Evolutionary conservation across 768 basidiomycete species (phyloP), one percentile per base, ranked within the genome.

Genomic region (Kwoniella newhampshirensis): DNA sequence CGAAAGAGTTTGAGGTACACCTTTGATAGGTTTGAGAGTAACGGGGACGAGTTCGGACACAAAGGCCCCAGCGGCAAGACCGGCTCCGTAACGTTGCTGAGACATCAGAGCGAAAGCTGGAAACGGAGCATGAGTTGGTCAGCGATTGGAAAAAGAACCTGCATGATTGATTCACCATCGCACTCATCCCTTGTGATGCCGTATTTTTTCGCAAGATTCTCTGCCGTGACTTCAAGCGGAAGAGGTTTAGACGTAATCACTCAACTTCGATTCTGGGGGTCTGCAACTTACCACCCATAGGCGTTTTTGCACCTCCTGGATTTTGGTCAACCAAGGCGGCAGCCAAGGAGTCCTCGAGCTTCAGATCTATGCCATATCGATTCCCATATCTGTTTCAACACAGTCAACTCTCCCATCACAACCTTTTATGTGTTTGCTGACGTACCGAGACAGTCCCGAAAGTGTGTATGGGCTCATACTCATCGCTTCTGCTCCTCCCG

Each of bases 131-230:
- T 6, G 32, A 32, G 32, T 26, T 8, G 40, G 17, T 42, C 9
- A 47, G 43, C 21, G 0, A 0, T 48, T 28, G 39, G 27, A 32
- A 15, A 3, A 3, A 8, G 5, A 1, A 18, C 3, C 15, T 18
- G 4, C 3, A 18, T n/a, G 20, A 17, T 20, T 3, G 26, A 60
- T 68, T 36, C 37, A 73, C 71, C 62, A 59, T 79, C 78, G 49
- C 77, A 77, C 6, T 78, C 66, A 48, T 76, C 67, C 35, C 78
- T 62, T 15, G 75, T 67, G 59, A 79, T 76, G 18, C 77, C 76
- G 55, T 77, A 79, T 64, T 78, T 77, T 55, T 72, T 70, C 1
- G 78, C 77, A 11, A 79, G 62, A 61, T 79, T 79, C 67, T 79
- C 78, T 11, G 77, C 78, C 6, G 78, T 79, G 47, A 78, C 68